Conservation (phyloP, 805 yeast species). For the Yamadazyma sp. region DNA sequence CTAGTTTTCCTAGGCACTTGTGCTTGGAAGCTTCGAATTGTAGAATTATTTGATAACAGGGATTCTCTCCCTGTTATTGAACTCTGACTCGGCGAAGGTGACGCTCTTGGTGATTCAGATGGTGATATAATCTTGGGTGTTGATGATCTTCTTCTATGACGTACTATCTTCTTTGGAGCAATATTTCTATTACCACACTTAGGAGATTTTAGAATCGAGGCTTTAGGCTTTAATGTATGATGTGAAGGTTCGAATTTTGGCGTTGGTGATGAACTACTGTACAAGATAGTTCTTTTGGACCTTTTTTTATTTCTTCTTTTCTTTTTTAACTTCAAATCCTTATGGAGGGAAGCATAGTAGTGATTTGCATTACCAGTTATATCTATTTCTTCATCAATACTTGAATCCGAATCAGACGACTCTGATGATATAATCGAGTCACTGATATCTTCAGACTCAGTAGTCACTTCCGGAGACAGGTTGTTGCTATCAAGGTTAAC, state of each 20-base stretch:
- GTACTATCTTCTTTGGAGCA: too few relatives aligned
- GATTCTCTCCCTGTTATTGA: too few relatives aligned
- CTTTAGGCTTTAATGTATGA: conserved; percentile 37
- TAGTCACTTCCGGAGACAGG: conserved; percentile 11
- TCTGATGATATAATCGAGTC: conserved; percentile 11
- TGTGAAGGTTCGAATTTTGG: conserved; percentile 44
- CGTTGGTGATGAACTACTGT: conserved; percentile 23
- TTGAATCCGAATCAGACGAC: conserved; percentile 10
- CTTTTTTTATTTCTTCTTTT: conserved; percentile 4
- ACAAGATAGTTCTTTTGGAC: background rate
- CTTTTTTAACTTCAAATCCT: conserved; percentile 14
- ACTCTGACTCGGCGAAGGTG: too few relatives aligned
- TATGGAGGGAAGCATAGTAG: conserved; percentile 16
- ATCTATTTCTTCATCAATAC: conserved; percentile 1
- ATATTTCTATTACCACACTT: too few relatives aligned
- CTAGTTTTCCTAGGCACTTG: too few relatives aligned
- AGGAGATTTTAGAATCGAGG: conserved; percentile 37
- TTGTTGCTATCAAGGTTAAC: background rate
- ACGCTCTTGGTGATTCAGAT: too few relatives aligned
- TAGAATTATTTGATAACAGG: too few relatives aligned
- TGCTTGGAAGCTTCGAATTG: too few relatives aligned
- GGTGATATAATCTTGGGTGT: too few relatives aligned
- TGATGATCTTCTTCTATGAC: too few relatives aligned
- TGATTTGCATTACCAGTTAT: conserved; percentile 9
- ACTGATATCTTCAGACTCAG: conserved; percentile 18